Evolutionary conservation across 257 asterid species (phyloP).

Genomic region (Fraxinus americana): DNA sequence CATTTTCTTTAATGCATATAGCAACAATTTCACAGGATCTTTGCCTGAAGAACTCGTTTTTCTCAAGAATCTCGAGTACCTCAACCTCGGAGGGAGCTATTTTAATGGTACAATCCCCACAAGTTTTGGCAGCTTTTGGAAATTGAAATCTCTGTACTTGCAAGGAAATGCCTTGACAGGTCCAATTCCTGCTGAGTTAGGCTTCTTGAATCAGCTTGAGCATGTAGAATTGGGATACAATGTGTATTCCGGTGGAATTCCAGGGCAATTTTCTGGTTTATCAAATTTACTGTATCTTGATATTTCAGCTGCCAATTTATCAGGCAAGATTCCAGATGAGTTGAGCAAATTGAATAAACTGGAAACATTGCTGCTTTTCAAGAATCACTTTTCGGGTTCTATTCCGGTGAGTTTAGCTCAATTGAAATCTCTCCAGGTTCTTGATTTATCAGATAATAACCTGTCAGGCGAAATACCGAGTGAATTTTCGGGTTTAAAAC

Average conservation of each 20-base stretch:
- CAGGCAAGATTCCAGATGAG: conserved; percentile 40
- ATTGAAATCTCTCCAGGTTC: conserved; percentile 30
- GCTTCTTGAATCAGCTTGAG: conserved; percentile 34
- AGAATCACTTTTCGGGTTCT: conserved; percentile 36
- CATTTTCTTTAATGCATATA: conserved; percentile 53
- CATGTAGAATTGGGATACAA: conserved; percentile 42
- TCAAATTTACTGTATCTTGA: conserved; percentile 39
- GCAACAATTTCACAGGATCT: conserved; percentile 72
- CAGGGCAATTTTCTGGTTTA: conserved; percentile 37
- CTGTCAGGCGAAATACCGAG: conserved; percentile 44
- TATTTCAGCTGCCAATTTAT: conserved; percentile 39
- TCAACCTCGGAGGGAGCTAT: conserved; percentile 91
- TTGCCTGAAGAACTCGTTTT: conserved; percentile 58
- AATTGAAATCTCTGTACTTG: conserved; percentile 51
- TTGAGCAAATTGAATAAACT: conserved; percentile 29
- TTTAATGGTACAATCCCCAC: conserved; percentile 71
- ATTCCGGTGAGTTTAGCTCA: conserved; percentile 35
- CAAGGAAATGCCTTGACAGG: conserved; percentile 47
- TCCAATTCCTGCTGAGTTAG: conserved; percentile 35
- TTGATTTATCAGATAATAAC: conserved; percentile 46
- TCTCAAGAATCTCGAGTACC: conserved; percentile 65
- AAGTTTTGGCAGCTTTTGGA: conserved; percentile 49
- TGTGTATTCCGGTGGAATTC: conserved; percentile 39
- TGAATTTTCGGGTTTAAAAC: conserved; percentile 28
- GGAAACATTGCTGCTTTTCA: conserved; percentile 37